Conservation (phyloP, 2,329 filamentous ascomycete genomes). For the Aspergillus fumigatiaffinis region DNA sequence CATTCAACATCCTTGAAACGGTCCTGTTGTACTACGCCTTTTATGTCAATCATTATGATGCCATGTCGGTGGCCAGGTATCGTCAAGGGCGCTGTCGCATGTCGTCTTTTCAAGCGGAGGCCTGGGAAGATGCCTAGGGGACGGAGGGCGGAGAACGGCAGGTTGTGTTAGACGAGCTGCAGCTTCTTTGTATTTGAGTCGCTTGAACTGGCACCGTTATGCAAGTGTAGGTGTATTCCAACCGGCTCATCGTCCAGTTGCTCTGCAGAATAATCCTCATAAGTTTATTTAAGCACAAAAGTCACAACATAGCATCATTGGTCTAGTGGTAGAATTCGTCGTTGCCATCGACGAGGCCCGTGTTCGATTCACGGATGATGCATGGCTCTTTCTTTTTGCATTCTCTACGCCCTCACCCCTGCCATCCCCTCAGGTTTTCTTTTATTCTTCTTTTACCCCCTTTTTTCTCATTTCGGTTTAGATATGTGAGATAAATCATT, state of each 20-base stretch:
- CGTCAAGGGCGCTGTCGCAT: conserved; percentile 19
- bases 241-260: too few species aligned
- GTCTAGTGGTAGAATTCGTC: conserved; percentile 43
- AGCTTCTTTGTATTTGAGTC: too few species aligned
- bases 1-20: too few species aligned
- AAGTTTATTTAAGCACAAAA: accelerated
- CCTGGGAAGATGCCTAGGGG: conserved; percentile 27
- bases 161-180: conserved; percentile 13
- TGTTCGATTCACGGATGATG: conserved; percentile 45
- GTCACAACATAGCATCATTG: conserved; percentile 29
- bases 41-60: conserved; percentile 43
- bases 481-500: neutral
- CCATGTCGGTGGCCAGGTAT: conserved; percentile 25
- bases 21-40: too few species aligned
- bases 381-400: conserved; percentile 20
- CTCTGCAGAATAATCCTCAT: too few species aligned
- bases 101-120: conserved; percentile 29
- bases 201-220: too few species aligned
- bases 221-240: too few species aligned
- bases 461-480: neutral
- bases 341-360: conserved; percentile 43
- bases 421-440: neutral
- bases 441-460: neutral
- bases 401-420: neutral
- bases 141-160: conserved; percentile 29